Evolutionary conservation across 1,284 basidiomycete species (phyloP).

Genomic region (Caloboletus firmus): DNA sequence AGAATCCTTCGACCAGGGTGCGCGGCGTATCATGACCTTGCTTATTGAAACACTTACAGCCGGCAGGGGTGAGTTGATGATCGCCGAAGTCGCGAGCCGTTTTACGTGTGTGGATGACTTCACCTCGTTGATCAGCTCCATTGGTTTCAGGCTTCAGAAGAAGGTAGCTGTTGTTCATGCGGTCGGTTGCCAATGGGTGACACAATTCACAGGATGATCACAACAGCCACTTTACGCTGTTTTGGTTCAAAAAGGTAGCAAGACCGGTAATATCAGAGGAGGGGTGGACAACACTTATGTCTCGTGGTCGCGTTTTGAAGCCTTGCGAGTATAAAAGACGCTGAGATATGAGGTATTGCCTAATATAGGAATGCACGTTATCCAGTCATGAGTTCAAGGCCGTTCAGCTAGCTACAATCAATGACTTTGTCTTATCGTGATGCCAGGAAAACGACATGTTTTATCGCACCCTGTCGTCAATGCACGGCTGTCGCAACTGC

Average conservation of each 20-base stretch:
- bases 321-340: slow-evolving; percentile 97
- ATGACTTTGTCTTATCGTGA: slow-evolving; percentile 5
- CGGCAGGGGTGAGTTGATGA: slow-evolving; percentile 79
- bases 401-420: too few species aligned
- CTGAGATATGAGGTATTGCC: slow-evolving; percentile 39
- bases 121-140: slow-evolving; percentile 61
- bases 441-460: slow-evolving; percentile 46
- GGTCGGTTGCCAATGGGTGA: background rate
- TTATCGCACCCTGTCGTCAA: slow-evolving; percentile 74
- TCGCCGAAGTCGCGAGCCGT: slow-evolving; percentile 95
- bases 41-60: slow-evolving; percentile 7
- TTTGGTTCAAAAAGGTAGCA: slow-evolving; percentile 76
- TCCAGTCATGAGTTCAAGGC: too few species aligned
- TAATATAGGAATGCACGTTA: slow-evolving; percentile 1
- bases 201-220: slow-evolving; percentile 59
- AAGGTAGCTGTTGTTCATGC: slow-evolving; percentile 53
- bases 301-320: slow-evolving; percentile 70
- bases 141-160: slow-evolving; percentile 78
- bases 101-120: slow-evolving; percentile 81
- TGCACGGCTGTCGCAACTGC: slow-evolving; percentile 69
- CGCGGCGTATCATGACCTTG: slow-evolving; percentile 35
- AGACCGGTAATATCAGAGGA: slow-evolving; percentile 50
- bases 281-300: slow-evolving; percentile 64
- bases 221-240: slow-evolving; percentile 88
- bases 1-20: slow-evolving; percentile 81